Conservation (phyloP, 768 basidiomycete species). For the Lactarius sanguifluus region DNA sequence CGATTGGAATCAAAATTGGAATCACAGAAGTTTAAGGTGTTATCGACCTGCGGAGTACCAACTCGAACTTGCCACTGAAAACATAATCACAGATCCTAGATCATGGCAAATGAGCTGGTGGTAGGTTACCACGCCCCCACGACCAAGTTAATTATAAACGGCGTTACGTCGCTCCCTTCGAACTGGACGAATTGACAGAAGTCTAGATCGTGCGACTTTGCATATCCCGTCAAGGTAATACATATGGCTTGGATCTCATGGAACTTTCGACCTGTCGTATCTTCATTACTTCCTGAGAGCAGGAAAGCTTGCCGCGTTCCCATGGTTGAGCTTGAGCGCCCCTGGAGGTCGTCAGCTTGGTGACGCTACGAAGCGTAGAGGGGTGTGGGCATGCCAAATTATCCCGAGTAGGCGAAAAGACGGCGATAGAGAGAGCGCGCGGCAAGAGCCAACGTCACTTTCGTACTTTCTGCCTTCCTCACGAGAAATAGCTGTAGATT, state of each 20-base stretch:
- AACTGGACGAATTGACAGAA: slow-evolving; percentile 8
- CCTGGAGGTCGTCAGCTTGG: slow-evolving; percentile 3
- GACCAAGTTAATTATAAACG: slow-evolving; percentile 7
- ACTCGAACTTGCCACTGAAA: neutral
- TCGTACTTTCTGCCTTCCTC: slow-evolving; percentile 16
- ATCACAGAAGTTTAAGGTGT: neutral
- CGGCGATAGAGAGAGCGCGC: slow-evolving; percentile 20
- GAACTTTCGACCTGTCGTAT: slow-evolving; percentile 17
- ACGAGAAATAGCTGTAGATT: slow-evolving; percentile 6
- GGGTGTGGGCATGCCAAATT: slow-evolving; percentile 14
- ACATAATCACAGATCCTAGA: neutral
- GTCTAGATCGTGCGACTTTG: slow-evolving; percentile 5
- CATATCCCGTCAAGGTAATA: slow-evolving; percentile 17
- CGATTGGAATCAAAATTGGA: neutral
- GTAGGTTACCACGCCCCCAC: slow-evolving; percentile 1
- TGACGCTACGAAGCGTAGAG: slow-evolving; percentile 6
- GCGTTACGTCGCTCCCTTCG: slow-evolving; percentile 4
- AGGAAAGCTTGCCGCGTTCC: slow-evolving; percentile 17
- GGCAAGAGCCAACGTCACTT: slow-evolving; percentile 5
- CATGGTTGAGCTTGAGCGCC: slow-evolving; percentile 5
- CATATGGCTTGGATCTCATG: slow-evolving; percentile 4
- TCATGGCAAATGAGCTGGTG: neutral
- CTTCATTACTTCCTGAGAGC: slow-evolving; percentile 10
- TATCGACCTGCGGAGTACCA: slow-evolving; percentile 9
- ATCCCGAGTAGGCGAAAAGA: slow-evolving; percentile 12